Evolutionary conservation across 495 filamentous ascomycete genomes (phyloP).

Genomic region (Podospora pseudocomata): DNA sequence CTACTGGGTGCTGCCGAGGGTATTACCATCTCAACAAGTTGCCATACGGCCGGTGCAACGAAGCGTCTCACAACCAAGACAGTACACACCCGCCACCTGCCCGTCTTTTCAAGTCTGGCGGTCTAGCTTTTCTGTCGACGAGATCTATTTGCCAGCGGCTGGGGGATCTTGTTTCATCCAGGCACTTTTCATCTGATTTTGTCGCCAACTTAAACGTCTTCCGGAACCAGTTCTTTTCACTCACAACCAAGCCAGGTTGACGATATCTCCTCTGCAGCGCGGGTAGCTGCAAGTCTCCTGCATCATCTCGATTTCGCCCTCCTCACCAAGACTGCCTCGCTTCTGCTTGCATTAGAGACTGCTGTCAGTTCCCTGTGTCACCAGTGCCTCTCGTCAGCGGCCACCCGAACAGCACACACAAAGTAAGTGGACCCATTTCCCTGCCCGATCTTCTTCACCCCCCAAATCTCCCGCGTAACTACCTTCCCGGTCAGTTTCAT

Average conservation of each 20-base stretch:
- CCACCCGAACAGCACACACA: constrained; percentile 1
- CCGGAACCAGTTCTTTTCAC: neutral
- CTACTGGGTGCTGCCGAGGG: neutral
- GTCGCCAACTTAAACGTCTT: neutral
- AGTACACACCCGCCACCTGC: neutral
- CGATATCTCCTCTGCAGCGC: neutral
- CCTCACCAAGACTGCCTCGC: neutral
- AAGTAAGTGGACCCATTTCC: neutral
- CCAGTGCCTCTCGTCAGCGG: neutral
- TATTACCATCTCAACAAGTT: neutral
- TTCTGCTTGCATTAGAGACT: neutral
- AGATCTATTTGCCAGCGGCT: neutral
- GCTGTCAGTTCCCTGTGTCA: constrained; percentile 3
- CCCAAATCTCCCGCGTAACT: neutral
- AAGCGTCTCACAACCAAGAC: constrained; percentile 8
- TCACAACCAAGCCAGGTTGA: neutral
- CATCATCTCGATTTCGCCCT: constrained; percentile 3
- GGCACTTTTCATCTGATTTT: neutral
- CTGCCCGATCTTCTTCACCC: neutral
- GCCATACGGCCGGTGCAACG: constrained; percentile 1
- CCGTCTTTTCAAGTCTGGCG: neutral
- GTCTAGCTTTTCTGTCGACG: neutral
- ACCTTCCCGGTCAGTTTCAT: neutral
- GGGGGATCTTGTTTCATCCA: neutral
- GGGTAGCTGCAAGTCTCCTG: constrained; percentile 3